Evolutionary conservation across 495 filamentous ascomycete genomes (phyloP), one percentile per base, ranked within the genome.

Genomic region (Niebla homalea): DNA sequence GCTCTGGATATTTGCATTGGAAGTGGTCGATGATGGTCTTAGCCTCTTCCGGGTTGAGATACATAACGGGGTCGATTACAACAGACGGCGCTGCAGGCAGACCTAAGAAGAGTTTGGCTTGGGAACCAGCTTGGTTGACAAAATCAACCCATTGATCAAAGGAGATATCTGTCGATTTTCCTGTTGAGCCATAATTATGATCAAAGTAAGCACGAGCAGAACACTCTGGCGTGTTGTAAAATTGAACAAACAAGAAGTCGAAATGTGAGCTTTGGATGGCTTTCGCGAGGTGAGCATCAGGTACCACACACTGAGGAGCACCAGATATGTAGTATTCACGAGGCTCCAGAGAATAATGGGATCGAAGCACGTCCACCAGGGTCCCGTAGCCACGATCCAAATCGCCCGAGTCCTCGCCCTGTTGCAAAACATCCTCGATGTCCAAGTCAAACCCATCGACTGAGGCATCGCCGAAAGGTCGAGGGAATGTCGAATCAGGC

Each of bases 361-460:
- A 43, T 19, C 79, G 74, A 5, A 86, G 68, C 42, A 70, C 64
- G 41, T 69, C 60, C 16, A 76, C 76, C 54, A 84, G 52, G 15
- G 53, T 51, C 16, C 53, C 54, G 36, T 59, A 59, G 7, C 50
- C 54, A 5, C 47, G 42, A 32, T 53, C 22, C 23, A 45, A 42
- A 42, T 48, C 40, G 3, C 80, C 2, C 69, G 64, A 1, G 63
- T 72, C 66, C 76, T 77, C 65, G 77, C 67, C 54, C 51, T 50
- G 52, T 53, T 60, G 40, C 43, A 67, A 56, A 54, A 63, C 56
- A 46, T 67, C 64, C 56, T 84, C 80, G 36, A 82, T 74, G 61
- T 84, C 80, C 49, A 84, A 74, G 56, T 88, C 84, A 57, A 87
- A 87, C 3, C 84, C 84, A 57, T 88, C 83, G 38, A 87, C 60